Conservation (phyloP, 352 stramenopile genomes). For the Phytophthora kernoviae region DNA sequence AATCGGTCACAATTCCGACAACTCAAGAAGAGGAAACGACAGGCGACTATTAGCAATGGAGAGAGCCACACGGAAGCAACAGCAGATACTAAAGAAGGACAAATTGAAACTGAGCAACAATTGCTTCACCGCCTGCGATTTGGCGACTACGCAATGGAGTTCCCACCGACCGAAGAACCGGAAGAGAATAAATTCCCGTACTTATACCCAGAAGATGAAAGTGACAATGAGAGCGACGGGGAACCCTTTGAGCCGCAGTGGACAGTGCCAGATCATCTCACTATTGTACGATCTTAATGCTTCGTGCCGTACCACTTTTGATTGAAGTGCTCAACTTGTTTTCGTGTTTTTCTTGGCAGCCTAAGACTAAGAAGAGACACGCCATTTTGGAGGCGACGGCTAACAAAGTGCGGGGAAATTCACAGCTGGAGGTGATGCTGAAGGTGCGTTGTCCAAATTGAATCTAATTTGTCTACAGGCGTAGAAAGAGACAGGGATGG, state of each 20-base stretch:
- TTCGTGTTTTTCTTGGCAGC: conserved; percentile 21
- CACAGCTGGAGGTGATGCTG: conserved; percentile 55
- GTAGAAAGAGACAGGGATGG: background rate
- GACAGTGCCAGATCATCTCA: conserved; percentile 29
- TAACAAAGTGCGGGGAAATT: conserved; percentile 42
- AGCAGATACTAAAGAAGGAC: conserved; percentile 1
- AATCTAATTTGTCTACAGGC: background rate
- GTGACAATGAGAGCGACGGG: conserved; percentile 25
- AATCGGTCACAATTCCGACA: conserved; percentile 52
- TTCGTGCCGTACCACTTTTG: conserved; percentile 2
- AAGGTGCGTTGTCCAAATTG: conserved; percentile 24
- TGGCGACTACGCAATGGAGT: conserved; percentile 51
- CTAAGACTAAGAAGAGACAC: conserved; percentile 47
- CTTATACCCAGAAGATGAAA: conserved; percentile 40
- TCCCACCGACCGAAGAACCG: conserved; percentile 19
- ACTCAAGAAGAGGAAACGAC: conserved; percentile 43
- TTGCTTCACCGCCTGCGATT: conserved; percentile 53
- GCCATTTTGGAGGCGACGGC: conserved; percentile 51
- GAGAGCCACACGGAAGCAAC: background rate
- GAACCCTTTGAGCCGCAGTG: conserved; percentile 36
- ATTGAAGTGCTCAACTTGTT: background rate
- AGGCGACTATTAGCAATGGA: background rate
- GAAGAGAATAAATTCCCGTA: conserved; percentile 51
- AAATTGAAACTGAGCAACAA: conserved; percentile 14
- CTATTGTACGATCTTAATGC: conserved; percentile 25